phyloP scores from a whole-genome alignment of 768 basidiomycete species.

The Mycena polygramma region DNA sequence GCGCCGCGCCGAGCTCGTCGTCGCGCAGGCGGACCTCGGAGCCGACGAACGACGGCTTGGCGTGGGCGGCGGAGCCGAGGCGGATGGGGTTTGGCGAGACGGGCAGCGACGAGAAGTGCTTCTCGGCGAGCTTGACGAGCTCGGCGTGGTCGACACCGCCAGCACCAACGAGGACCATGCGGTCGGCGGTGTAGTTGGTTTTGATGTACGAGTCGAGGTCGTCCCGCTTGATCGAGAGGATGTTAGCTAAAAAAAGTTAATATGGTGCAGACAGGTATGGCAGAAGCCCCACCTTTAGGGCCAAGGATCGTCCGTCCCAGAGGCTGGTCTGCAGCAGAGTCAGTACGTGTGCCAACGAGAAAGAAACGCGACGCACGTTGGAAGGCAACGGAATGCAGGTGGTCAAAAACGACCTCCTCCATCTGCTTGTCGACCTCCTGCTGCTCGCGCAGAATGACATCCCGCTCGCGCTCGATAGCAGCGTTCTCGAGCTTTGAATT shows the following conservation, averaged over 20 bases:
- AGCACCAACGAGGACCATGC: constrained; percentile 98
- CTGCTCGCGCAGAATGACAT: constrained; percentile 96
- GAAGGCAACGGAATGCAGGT: constrained; percentile 96
- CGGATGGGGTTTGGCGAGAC: constrained; percentile 90
- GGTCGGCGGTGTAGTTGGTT: constrained; percentile 98
- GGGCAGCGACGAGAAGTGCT: constrained; percentile 92
- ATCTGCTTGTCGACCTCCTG: constrained; percentile 99
- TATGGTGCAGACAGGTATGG: background rate
- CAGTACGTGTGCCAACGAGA: background rate
- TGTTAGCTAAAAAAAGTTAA: constrained; percentile 67
- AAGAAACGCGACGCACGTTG: constrained; percentile 71
- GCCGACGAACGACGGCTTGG: constrained; percentile 88
- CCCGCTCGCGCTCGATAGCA: constrained; percentile 95
- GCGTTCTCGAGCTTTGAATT: constrained; percentile 91
- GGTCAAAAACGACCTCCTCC: constrained; percentile 99
- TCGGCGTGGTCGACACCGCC: constrained; percentile 94
- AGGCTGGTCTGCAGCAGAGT: constrained; percentile 76
- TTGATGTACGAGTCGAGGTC: constrained; percentile 94
- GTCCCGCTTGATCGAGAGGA: constrained; percentile 92
- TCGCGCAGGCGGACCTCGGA: constrained; percentile 97
- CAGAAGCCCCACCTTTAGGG: constrained; percentile 66
- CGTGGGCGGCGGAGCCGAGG: constrained; percentile 83
- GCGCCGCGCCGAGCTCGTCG: constrained; percentile 88
- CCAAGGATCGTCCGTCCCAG: constrained; percentile 98
- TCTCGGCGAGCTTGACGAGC: constrained; percentile 94